Conservation (phyloP, 805 yeast genomes). For the Hanseniaspora hatyaiensis region DNA sequence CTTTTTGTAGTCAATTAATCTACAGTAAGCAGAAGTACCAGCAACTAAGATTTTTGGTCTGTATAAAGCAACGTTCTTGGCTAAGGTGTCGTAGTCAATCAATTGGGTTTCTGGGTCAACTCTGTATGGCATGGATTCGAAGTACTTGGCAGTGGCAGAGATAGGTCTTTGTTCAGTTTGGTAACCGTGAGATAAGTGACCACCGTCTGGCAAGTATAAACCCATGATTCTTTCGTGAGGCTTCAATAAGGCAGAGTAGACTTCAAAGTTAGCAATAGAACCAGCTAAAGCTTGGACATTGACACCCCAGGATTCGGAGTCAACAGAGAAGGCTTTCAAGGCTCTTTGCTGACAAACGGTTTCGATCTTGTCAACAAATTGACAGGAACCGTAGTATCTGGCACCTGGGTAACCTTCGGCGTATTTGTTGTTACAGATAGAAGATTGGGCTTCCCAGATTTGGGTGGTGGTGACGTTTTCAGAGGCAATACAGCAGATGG, state of each 20-base stretch:
- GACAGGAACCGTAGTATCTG: constrained; percentile 97
- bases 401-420: constrained; percentile 99
- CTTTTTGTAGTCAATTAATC: constrained; percentile 91
- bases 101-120: constrained; percentile 83
- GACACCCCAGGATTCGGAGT: constrained; percentile 87
- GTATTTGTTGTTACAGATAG: constrained; percentile 97
- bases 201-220: constrained; percentile 95
- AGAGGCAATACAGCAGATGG: constrained; percentile 87
- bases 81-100: constrained; percentile 92
- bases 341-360: constrained; percentile 89
- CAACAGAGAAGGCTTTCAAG: constrained; percentile 70
- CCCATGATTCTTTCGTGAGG: constrained; percentile 98
- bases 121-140: constrained; percentile 97
- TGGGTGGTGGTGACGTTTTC: constrained; percentile 95
- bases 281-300: constrained; percentile 95
- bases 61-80: constrained; percentile 77
- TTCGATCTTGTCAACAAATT: constrained; percentile 91
- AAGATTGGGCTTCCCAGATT: constrained; percentile 91
- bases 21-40: constrained; percentile 96
- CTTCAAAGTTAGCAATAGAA: constrained; percentile 95
- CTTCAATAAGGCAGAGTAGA: constrained; percentile 86
- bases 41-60: constrained; percentile 96
- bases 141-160: constrained; percentile 89
- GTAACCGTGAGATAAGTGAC: constrained; percentile 96
- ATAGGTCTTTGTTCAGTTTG: constrained; percentile 89